Evolutionary conservation across 768 basidiomycete species (phyloP).

Genomic region (Tulasnella calospora): DNA sequence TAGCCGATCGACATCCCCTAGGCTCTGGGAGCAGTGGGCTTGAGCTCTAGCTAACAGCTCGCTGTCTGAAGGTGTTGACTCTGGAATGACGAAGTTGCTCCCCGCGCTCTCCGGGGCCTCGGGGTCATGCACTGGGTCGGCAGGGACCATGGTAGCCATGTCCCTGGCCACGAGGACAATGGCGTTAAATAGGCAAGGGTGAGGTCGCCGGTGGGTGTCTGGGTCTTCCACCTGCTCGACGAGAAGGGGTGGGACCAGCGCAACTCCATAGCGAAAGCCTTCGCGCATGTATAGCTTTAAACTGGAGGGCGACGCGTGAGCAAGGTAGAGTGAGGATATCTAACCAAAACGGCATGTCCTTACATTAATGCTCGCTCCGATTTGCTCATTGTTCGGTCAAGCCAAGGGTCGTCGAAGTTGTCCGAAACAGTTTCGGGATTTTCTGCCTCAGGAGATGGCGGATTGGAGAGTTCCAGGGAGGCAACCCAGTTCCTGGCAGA

Average conservation of each 20-base stretch:
- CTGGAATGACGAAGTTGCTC: background rate
- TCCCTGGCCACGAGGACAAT: background rate
- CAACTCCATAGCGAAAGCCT: background rate
- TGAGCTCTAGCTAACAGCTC: background rate
- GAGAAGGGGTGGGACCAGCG: background rate
- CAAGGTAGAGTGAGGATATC: background rate
- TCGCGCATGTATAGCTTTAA: background rate
- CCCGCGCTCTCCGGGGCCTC: background rate
- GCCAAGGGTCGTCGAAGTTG: background rate
- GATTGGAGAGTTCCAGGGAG: background rate
- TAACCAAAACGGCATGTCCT: background rate
- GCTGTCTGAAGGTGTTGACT: background rate
- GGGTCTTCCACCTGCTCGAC: background rate
- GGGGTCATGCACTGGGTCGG: background rate
- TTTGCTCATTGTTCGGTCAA: background rate
- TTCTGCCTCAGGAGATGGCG: background rate
- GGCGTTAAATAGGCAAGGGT: background rate
- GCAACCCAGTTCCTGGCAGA: background rate
- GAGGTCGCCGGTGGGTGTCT: background rate
- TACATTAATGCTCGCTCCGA: background rate
- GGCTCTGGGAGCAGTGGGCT: slow-evolving; percentile 2
- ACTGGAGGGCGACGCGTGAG: background rate
- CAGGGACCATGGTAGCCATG: background rate
- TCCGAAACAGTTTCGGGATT: background rate
- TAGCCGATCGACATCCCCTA: slow-evolving; percentile 21